Evolutionary conservation across 495 filamentous ascomycete species (phyloP).

Genomic region (Penicillium steckii): DNA sequence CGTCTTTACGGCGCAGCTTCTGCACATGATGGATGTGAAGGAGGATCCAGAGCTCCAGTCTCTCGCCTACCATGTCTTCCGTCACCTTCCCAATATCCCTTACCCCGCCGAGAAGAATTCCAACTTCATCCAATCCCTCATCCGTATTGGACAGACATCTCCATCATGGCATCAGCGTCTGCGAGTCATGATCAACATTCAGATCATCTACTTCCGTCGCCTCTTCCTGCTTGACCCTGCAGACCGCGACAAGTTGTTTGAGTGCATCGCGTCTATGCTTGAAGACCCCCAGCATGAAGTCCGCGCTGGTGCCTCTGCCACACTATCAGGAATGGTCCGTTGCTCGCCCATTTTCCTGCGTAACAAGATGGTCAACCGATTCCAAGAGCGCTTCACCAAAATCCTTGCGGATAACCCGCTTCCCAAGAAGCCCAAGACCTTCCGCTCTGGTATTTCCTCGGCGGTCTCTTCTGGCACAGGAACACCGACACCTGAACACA

Average conservation of each 20-base stretch:
- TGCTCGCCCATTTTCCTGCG: slow-evolving; percentile 88
- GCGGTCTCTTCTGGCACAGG: slow-evolving; percentile 58
- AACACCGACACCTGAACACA: slow-evolving; percentile 81
- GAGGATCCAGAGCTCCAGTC: slow-evolving; percentile 96
- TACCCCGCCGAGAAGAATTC: slow-evolving; percentile 83
- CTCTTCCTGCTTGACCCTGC: slow-evolving; percentile 83
- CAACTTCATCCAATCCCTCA: slow-evolving; percentile 78
- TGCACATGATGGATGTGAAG: slow-evolving; percentile 99
- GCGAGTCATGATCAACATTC: slow-evolving; percentile 97
- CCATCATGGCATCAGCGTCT: slow-evolving; percentile 96
- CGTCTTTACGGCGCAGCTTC: slow-evolving; percentile 81
- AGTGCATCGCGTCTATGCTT: slow-evolving; percentile 91
- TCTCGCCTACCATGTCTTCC: slow-evolving; percentile 94
- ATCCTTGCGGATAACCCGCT: slow-evolving; percentile 77
- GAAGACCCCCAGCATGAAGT: slow-evolving; percentile 92
- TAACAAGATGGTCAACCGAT: slow-evolving; percentile 65
- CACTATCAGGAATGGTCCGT: slow-evolving; percentile 94
- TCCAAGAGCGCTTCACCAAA: slow-evolving; percentile 78
- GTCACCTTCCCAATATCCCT: slow-evolving; percentile 94
- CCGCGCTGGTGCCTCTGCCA: slow-evolving; percentile 85
- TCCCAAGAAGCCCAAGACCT: slow-evolving; percentile 65
- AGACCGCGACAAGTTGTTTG: slow-evolving; percentile 79
- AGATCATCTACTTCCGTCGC: slow-evolving; percentile 97
- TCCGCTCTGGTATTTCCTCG: slow-evolving; percentile 35
- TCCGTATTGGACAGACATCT: slow-evolving; percentile 82